Base-by-base conservation (phyloP, 1,139 yeast genomes). In the Diutina scorzettiae region DNA sequence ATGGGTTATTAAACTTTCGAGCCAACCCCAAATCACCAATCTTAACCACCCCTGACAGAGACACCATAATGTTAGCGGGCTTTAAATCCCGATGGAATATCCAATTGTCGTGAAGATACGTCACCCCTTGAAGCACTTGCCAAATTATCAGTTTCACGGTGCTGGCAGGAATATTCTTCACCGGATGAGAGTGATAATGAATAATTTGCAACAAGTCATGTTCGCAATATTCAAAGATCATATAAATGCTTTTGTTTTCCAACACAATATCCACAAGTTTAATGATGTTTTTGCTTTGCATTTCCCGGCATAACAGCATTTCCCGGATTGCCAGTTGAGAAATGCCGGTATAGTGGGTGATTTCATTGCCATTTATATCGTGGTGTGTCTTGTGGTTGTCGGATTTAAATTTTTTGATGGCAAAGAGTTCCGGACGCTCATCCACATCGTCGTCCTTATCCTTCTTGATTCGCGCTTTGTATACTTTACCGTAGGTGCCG, bases 31-130 rank as follows among this genome's bases (percentile, higher is more conserved):
- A 70, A 62, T 91, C 98, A 25, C 97, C 99, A 49, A 93, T 87
- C 57, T 91, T 93, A 17, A 91, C 95, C 19, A 79, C 78, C 0
- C 99, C 99, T 46, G 73, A 76, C 9, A 80, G 73, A 0, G 96
- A 78, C 1, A 91, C 95, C 97, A 91, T 91, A 51, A 93, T 91
- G 59, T 91, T 91, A 1, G 98, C 98, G 1, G 99, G 99, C 57
- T 91, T 91, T 49, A 91, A 71, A 61, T 91, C 99, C 48, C 99
- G 71, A 59, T 91, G 99, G 43, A 93, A 68, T 2, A 93, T 80
- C 97, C 97, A 91, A 59, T 91, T 89, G 58, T 86, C 91, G 60
- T 91, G 99, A 43, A 91, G 62, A 55, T 81, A 91, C 0, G 89
- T 77, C 2, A 91, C 93, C 1, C 98, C 99, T 51, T 86, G 85